Evolutionary conservation across 352 stramenopile genomes (phyloP).

Genomic region (Albugo laibachii): DNA sequence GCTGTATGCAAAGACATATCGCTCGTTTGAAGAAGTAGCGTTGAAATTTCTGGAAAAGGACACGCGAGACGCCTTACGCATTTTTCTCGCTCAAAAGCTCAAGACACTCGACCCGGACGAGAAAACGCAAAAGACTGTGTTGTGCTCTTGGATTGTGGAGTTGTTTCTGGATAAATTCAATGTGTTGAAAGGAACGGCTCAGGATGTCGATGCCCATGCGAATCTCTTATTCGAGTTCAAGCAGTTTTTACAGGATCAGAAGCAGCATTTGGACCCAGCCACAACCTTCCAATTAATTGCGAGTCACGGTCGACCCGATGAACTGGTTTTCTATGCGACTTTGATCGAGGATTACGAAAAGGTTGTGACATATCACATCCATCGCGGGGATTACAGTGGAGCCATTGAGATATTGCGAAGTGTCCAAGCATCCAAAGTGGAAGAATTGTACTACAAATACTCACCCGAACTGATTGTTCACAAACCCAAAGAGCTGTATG

Average conservation of each 20-base stretch:
- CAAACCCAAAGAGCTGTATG: constrained; percentile 80
- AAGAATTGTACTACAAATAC: constrained; percentile 90
- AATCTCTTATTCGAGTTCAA: constrained; percentile 84
- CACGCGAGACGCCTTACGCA: constrained; percentile 55
- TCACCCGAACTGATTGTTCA: constrained; percentile 83
- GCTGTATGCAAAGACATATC: constrained; percentile 78
- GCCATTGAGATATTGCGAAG: constrained; percentile 78
- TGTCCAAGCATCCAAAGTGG: constrained; percentile 79
- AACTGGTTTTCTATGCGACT: constrained; percentile 83
- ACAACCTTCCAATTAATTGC: constrained; percentile 85
- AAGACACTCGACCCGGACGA: constrained; percentile 55
- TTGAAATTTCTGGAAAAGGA: constrained; percentile 82
- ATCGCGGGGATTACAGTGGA: constrained; percentile 74
- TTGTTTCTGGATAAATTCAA: constrained; percentile 86
- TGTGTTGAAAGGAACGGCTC: constrained; percentile 52
- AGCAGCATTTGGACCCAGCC: constrained; percentile 63
- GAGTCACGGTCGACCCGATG: constrained; percentile 80
- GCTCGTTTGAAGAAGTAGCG: constrained; percentile 81
- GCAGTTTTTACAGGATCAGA: constrained; percentile 81
- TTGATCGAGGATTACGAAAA: constrained; percentile 89
- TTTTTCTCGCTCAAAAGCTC: constrained; percentile 82
- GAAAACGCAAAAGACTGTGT: constrained; percentile 83
- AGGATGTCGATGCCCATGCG: constrained; percentile 70
- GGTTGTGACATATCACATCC: constrained; percentile 83
- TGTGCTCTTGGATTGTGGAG: constrained; percentile 87